Percentiles rank a stretch among this genome's conserved stretches.
These are phyloP conservation scores for Capronia coronata DNA, from an alignment of 2,329 filamentous ascomycete species.

Conservation along the genomic window DNA sequence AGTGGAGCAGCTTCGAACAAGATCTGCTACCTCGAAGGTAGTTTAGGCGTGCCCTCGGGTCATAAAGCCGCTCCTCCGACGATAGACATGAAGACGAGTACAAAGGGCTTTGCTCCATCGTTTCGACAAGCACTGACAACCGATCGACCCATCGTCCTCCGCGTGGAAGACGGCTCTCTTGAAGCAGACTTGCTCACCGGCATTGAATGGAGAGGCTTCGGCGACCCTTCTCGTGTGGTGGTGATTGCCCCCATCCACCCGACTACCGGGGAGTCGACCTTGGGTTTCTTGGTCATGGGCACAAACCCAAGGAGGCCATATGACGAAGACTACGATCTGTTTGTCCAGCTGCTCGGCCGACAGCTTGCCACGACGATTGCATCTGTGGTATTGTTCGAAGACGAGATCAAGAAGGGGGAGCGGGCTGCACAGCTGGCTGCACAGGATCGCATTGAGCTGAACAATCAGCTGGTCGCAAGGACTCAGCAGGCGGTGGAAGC, in stretches of 20 bases:
- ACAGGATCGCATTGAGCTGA: constrained; percentile 68
- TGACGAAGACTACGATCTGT: constrained; percentile 72
- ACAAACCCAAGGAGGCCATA: constrained; percentile 72
- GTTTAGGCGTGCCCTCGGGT: constrained; percentile 59
- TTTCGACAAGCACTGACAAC: constrained; percentile 69
- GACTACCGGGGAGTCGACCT: constrained; percentile 64
- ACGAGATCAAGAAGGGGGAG: constrained; percentile 70
- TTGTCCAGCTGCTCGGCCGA: constrained; percentile 65
- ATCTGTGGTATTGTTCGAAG: constrained; percentile 74
- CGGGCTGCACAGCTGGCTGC: constrained; percentile 67
- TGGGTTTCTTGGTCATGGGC: constrained; percentile 73
- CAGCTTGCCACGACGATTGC: constrained; percentile 74
- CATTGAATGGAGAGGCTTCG: constrained; percentile 64
- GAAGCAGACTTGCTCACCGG: constrained; percentile 59
- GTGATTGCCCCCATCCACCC: constrained; percentile 75
- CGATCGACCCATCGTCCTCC: constrained; percentile 60
- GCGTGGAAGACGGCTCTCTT: constrained; percentile 59
- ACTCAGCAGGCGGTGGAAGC: constrained; percentile 53
- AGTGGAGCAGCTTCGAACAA: constrained; percentile 57
- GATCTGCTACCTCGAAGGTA: constrained; percentile 63
- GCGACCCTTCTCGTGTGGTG: constrained; percentile 61
- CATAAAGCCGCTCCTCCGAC: constrained; percentile 56
- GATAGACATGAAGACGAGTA: constrained; percentile 63
- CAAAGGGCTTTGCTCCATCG: constrained; percentile 67
- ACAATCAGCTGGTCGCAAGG: constrained; percentile 62